Base-by-base conservation (phyloP, 768 basidiomycete genomes). In the Leccinum variicolor region DNA sequence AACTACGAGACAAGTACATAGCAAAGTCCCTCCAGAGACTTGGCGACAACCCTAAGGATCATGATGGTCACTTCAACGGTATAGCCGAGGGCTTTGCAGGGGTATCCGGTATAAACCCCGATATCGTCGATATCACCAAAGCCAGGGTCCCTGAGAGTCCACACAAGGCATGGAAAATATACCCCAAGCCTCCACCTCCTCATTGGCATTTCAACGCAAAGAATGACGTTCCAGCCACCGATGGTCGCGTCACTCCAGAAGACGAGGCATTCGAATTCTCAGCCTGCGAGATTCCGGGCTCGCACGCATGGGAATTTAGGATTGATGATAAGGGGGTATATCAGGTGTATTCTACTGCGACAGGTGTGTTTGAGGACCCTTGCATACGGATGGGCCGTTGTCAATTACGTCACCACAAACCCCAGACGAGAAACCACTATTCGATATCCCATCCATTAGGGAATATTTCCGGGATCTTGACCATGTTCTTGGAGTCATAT, bases 381-480 rank as follows among this genome's bases (percentile, higher is more conserved):
- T 28, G 31, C 48, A 0, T 17, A 17, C 9, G 19, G 50, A n/a
- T 50, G 31, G 2, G 14, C 21, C 46, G 9, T 14, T 49, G 36
- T 57, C n/a, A 55, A 19, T 19, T 11, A 57, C 5, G 46, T 19
- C n/a, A 6, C 19, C 29, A 14, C 25, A 5, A 69, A 68, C 63
- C 13, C 62, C 69, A 52, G 73, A 74, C 19, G 77, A 74, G 50
- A 80, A 79, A 52, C 92, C 93, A 0, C 73, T 84, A 0, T 94
- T 88, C 67, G 81, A 86, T 56, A 81, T 96, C 7, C 94, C 94
- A 3, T 86, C 81, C 48, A 88, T 98, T 51, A 82, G 90, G 59
- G 97, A 99, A 70, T 99, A 98, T 69, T 99, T 97, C 70, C 80
- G 94, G 53, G 97, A 99, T 69, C 84, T 99, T 6, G 96, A 99